Base-by-base conservation (phyloP, 1,284 basidiomycete genomes). In the Ustilago hordei region DNA sequence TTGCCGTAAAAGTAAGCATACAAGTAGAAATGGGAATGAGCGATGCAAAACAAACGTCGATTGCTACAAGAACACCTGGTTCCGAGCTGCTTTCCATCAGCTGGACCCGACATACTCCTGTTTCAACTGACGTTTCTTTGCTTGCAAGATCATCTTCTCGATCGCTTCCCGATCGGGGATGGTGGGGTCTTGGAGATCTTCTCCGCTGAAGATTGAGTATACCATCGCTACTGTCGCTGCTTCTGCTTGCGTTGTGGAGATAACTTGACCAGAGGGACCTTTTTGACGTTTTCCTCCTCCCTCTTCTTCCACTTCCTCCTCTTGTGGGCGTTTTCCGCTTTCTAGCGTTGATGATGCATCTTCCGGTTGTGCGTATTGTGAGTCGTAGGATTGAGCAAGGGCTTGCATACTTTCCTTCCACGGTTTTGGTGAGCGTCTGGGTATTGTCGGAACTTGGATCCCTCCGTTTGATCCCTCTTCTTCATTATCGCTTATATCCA, bases 361-460 rank as follows among this genome's bases (percentile, higher is more conserved):
- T 35, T 41, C 19, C n/a, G 56, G 61, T 50, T 69, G 39, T 32
- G 48, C 31, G 52, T 65, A 69, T 15, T 59, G 39, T 3, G 36
- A 8, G 6, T 23, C 31, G 19, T 50, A 59, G 4, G 58, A 53
- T 13, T 35, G 23, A 4, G 48, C 36, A 13, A 68, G 53, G 2
- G 68, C 64, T 5, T 62, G 38, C 58, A 68, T 65, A 31, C 32
- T 63, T n/a, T 61, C 64, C 48, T 72, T 73, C 62, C 83, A 78
- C 38, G 74, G 69, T 34, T 67, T 60, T 5, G 82, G 78, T 11
- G 62, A 45, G 1, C 79, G 81, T 39, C 84, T 56, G 6, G 82
- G 76, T 35, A 82, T 78, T 28, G 61, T 56, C 0, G 69, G 70
- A 8, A 85, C 17, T 34, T 77, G 74, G 48, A 79, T 76, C 53